phyloP scores from a whole-genome alignment of 441 rosid species.

The Mallotus repandus region DNA sequence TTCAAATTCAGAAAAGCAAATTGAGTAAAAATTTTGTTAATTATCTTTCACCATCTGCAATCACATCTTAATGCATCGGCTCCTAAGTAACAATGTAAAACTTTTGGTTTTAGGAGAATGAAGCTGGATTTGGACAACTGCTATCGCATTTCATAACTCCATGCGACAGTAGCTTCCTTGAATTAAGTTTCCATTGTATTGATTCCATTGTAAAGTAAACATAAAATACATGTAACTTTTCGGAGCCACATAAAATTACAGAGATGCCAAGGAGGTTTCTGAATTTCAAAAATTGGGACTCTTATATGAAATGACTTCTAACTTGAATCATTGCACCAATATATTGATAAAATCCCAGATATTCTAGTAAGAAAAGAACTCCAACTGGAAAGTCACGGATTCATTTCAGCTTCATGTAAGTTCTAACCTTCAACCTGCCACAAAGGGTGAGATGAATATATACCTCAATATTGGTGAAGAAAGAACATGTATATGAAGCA shows the following conservation, averaged over 20 bases:
- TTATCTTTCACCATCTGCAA: neutral
- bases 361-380: neutral
- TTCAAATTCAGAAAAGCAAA: neutral
- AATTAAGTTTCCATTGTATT: neutral
- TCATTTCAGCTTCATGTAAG: neutral
- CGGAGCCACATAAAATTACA: neutral
- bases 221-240: neutral
- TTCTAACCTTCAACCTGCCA: conserved; percentile 38
- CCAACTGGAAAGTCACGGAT: neutral
- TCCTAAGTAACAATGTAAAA: neutral
- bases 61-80: neutral
- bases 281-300: neutral
- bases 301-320: neutral
- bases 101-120: neutral
- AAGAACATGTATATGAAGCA: neutral
- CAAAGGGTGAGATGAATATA: conserved; percentile 1
- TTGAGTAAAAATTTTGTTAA: neutral
- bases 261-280: neutral
- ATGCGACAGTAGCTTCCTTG: neutral
- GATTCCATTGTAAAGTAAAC: neutral
- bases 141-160: too few relatives aligned
- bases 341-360: neutral
- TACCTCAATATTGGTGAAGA: neutral
- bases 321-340: neutral
- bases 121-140: neutral